Conservation (phyloP, 2,329 filamentous ascomycete genomes). For the Torrubiellomyces zombiae region DNA sequence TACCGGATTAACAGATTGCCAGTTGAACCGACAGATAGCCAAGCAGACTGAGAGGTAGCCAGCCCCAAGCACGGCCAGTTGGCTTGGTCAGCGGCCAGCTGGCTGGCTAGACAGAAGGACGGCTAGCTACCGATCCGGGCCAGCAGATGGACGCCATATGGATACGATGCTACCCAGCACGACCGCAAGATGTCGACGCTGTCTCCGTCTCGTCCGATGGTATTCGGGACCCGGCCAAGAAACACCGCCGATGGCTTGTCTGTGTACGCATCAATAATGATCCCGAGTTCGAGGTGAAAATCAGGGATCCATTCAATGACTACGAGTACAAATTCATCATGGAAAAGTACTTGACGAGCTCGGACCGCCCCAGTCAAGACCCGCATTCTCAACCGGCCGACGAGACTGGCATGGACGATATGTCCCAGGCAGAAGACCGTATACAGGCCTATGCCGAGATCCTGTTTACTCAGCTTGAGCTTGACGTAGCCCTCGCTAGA, state of each 20-base stretch:
- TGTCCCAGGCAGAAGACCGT: slow-evolving; percentile 6
- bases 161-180: slow-evolving; percentile 6
- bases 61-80: too few species aligned
- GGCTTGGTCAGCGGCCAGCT: too few species aligned
- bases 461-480: slow-evolving; percentile 8
- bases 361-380: slow-evolving; percentile 9
- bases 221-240: slow-evolving; percentile 2
- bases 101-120: too few species aligned
- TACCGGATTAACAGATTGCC: too few species aligned
- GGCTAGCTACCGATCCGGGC: slow-evolving; percentile 2
- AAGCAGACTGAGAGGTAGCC: too few species aligned
- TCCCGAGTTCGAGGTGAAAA: slow-evolving; percentile 3
- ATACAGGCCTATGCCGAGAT: slow-evolving; percentile 8
- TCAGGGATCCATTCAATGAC: slow-evolving; percentile 11
- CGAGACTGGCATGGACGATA: slow-evolving; percentile 4
- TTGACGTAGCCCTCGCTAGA: slow-evolving; percentile 4
- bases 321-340: slow-evolving; percentile 10
- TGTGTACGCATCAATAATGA: slow-evolving; percentile 8
- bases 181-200: slow-evolving; percentile 3
- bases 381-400: slow-evolving; percentile 5
- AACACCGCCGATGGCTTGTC: slow-evolving; percentile 9
- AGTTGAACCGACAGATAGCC: too few species aligned
- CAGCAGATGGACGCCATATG: slow-evolving; percentile 8
- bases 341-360: slow-evolving; percentile 11
- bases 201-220: slow-evolving; percentile 1